Base-by-base conservation (phyloP, 73 alveolate genomes). In the Stentor coeruleus region DNA sequence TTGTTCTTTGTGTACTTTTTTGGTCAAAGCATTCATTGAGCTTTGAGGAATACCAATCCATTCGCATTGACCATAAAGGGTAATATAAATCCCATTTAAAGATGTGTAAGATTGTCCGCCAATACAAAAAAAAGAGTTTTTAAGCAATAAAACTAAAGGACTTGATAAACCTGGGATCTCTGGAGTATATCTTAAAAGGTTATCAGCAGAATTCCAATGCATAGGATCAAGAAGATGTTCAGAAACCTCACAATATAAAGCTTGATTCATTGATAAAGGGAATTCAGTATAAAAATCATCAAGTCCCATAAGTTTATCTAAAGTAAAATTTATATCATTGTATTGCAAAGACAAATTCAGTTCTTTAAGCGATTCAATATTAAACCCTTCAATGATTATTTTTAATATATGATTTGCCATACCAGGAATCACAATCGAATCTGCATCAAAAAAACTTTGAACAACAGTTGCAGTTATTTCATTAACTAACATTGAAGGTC, bases 51-150 rank as follows among this genome's bases (percentile, higher is more conserved):
- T 66, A 14, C 40, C 79, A 20, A 20, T 28, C 14, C 79, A 66
- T 33, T 66, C 79, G 11, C 20, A 20, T 0, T 20, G n/a, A 20
- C 40, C 37, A 15, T 66, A 37, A 33, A 66, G 37, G 39, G 11
- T 26, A 20, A 33, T 1, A 40, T 66, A 66, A 31, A 66, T 2
- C 33, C 79, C 79, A 40, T 31, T 66, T 1, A 31, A 26, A 33
- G n/a, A 28, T 40, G 33, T 14, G 79, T 66, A 66, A 31, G 40
- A 20, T 26, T 37, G 79, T 20, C 79, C 79, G n/a, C 79, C 79
- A 11, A 31, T 66, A 15, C n/a, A 66, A 2, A 33, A 28, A 33
- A 26, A 66, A 66, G n/a, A 20, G 41, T 66, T 33, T 20, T 66
- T 66, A 1, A 66, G 33, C n/a, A 66, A 14, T 20, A 66, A 15